Evolutionary conservation across 1,139 yeast species (phyloP).

Genomic region (Zhuliangozyma parablackwelliae): DNA sequence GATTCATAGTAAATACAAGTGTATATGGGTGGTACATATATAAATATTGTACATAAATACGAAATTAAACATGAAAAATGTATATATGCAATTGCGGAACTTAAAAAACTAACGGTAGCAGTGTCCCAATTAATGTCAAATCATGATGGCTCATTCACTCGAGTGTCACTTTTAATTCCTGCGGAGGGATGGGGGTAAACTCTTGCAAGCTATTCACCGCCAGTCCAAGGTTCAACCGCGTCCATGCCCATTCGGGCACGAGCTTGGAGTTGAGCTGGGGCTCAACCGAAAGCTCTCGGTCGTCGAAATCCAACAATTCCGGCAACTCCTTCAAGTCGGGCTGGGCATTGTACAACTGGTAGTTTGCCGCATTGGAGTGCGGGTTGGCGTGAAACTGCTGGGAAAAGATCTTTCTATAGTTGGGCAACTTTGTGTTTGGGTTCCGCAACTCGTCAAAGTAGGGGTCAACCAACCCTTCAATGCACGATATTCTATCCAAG

Average conservation of each 20-base stretch:
- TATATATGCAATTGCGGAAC: too few relatives aligned
- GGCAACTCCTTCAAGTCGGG: constrained; percentile 44
- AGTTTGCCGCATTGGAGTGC: constrained; percentile 25
- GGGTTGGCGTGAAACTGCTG: constrained; percentile 26
- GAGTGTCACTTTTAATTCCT: constrained; percentile 33
- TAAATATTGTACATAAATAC: too few relatives aligned
- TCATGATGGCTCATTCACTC: too few relatives aligned
- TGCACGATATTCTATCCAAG: constrained; percentile 60
- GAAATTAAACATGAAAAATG: too few relatives aligned
- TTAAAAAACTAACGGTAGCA: too few relatives aligned
- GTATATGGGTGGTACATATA: too few relatives aligned
- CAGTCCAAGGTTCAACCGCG: constrained; percentile 24
- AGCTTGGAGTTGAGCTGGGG: constrained; percentile 32
- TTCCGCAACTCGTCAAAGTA: constrained; percentile 75
- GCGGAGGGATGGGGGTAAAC: constrained; percentile 32
- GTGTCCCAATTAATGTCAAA: too few relatives aligned
- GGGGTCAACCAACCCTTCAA: constrained; percentile 63
- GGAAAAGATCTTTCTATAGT: constrained; percentile 43
- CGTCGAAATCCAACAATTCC: constrained; percentile 47
- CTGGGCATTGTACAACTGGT: constrained; percentile 35
- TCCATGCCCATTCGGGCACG: constrained; percentile 38
- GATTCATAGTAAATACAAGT: too few relatives aligned
- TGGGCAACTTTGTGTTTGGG: constrained; percentile 51
- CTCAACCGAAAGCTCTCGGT: constrained; percentile 41
- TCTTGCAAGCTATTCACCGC: constrained; percentile 21